Conservation (phyloP, 1,284 basidiomycete genomes). For the Entoloma clypeatum region DNA sequence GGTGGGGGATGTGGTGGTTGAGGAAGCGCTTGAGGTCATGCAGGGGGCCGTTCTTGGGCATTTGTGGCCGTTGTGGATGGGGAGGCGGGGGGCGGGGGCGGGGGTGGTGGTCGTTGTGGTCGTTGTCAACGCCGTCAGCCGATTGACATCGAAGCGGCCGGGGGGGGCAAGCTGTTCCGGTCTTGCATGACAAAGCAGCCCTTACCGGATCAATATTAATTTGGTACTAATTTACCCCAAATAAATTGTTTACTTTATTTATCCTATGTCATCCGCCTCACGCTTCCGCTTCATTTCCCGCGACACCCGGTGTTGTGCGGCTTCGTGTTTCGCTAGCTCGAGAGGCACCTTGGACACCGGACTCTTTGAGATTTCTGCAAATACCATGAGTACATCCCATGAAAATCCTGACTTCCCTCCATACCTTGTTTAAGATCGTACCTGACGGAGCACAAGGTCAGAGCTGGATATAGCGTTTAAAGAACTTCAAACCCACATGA, state of each 20-base stretch:
- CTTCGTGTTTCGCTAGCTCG: conserved; percentile 86
- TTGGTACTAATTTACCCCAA: neutral
- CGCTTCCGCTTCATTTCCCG: conserved; percentile 90
- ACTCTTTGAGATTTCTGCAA: conserved; percentile 84
- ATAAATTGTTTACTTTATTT: conserved; percentile 18
- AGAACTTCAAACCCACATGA: conserved; percentile 68
- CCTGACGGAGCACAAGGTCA: conserved; percentile 38
- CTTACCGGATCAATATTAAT: too few species aligned
- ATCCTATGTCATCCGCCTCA: conserved; percentile 69
- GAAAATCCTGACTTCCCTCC: conserved; percentile 21
- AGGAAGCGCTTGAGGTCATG: conserved; percentile 91
- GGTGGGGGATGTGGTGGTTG: conserved; percentile 79
- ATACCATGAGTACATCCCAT: neutral
- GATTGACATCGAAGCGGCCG: too few species aligned
- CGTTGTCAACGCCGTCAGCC: too few species aligned
- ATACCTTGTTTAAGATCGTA: conserved; percentile 90
- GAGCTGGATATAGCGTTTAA: conserved; percentile 17
- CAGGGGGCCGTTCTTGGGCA: conserved; percentile 59
- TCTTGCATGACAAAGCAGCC: too few species aligned
- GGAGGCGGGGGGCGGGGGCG: conserved; percentile 8
- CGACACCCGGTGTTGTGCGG: conserved; percentile 84
- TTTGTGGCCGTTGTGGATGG: conserved; percentile 9
- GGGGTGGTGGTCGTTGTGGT: conserved; percentile 9
- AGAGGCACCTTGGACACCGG: conserved; percentile 85
- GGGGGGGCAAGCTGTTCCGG: too few species aligned